Conservation (phyloP, 371 early-diverging fungal species). For the Rhizopus stolonifer region DNA sequence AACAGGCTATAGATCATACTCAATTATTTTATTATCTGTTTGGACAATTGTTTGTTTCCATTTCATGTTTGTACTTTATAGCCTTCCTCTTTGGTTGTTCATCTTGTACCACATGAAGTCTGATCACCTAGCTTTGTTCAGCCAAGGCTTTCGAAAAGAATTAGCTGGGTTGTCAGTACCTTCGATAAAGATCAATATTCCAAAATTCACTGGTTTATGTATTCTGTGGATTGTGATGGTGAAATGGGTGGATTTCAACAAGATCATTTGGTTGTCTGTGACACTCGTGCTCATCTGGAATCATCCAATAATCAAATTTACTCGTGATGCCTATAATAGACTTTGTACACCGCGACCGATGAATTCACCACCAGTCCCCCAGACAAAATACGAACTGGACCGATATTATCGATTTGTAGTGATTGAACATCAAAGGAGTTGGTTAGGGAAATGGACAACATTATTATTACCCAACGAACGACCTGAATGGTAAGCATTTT, state of each 20-base stretch:
- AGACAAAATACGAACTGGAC: background rate
- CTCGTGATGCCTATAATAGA: constrained; percentile 15
- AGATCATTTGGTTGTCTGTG: constrained; percentile 19
- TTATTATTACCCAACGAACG: constrained; percentile 16
- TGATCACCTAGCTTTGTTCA: background rate
- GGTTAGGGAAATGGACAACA: constrained; percentile 14
- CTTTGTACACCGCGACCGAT: background rate
- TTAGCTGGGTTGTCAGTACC: background rate
- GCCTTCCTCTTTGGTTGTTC: constrained; percentile 8
- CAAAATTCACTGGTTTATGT: background rate
- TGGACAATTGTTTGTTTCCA: constrained; percentile 23
- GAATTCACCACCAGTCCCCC: background rate
- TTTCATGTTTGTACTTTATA: background rate
- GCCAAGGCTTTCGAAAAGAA: background rate
- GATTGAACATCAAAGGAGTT: constrained; percentile 28
- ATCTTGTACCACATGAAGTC: background rate
- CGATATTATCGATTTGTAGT: constrained; percentile 16
- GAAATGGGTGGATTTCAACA: background rate
- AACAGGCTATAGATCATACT: constrained; percentile 4
- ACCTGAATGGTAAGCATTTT: constrained; percentile 20
- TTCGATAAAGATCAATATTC: background rate
- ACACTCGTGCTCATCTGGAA: constrained; percentile 8
- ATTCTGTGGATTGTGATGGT: background rate
- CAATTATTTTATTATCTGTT: background rate
- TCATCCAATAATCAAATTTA: constrained; percentile 10